Percentiles rank a stretch among this genome's conserved stretches.
These are phyloP conservation scores for Heterobasidion occidentale DNA, from an alignment of 1,284 basidiomycete genomes.

Conservation along the genomic window DNA sequence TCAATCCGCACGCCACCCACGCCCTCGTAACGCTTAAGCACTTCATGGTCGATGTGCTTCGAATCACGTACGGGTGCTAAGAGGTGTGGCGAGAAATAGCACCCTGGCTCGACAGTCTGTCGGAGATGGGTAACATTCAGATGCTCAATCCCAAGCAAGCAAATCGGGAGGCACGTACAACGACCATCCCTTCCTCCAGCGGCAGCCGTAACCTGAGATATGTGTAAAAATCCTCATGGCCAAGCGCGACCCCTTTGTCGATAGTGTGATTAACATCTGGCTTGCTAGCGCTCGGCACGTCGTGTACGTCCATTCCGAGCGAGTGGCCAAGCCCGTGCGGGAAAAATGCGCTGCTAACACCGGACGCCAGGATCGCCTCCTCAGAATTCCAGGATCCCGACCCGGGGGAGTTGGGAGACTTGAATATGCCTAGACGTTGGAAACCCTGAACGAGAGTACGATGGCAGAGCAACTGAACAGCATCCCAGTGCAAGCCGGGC, in stretches of 20 bases:
- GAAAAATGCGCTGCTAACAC: constrained; percentile 80
- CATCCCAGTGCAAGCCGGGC: constrained; percentile 81
- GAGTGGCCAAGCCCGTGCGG: constrained; percentile 89
- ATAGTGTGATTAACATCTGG: constrained; percentile 47
- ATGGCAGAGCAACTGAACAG: constrained; percentile 76
- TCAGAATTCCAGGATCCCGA: constrained; percentile 51
- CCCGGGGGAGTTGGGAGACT: constrained; percentile 34
- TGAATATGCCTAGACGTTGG: constrained; percentile 81
- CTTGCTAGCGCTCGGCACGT: constrained; percentile 69
- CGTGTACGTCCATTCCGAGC: constrained; percentile 85
- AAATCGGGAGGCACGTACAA: constrained; percentile 40
- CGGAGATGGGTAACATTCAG: neutral
- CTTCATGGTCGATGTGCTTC: constrained; percentile 61
- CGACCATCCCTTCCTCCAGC: constrained; percentile 73
- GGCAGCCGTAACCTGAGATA: constrained; percentile 73
- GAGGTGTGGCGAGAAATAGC: constrained; percentile 73
- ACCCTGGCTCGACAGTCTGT: constrained; percentile 83
- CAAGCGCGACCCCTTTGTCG: constrained; percentile 30
- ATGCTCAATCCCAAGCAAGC: neutral
- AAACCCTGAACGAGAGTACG: constrained; percentile 72
- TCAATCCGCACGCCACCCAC: constrained; percentile 90
- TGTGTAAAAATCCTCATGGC: constrained; percentile 61
- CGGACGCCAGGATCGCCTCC: constrained; percentile 66
- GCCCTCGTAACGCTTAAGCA: constrained; percentile 64
- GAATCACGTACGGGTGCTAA: constrained; percentile 63